These are phyloP conservation scores for Epichloe elymi DNA, from an alignment of 2,329 filamentous ascomycete species.

Conservation along the genomic window DNA sequence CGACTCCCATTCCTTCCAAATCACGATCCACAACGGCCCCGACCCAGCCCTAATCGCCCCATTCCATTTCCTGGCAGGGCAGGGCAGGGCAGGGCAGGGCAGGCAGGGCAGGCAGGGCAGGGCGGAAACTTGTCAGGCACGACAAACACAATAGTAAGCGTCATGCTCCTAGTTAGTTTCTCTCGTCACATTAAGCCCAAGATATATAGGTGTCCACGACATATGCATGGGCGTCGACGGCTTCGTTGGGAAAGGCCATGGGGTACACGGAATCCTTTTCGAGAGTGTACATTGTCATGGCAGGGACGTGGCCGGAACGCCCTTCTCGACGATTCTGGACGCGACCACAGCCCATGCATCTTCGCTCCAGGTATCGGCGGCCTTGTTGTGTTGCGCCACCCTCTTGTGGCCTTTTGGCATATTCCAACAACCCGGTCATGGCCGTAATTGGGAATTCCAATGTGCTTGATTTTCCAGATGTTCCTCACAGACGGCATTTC, in stretches of 20 bases:
- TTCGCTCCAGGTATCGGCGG: slow-evolving; percentile 18
- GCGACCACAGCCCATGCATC: slow-evolving; percentile 23
- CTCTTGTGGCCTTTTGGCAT: slow-evolving; percentile 12
- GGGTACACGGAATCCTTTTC: slow-evolving; percentile 21
- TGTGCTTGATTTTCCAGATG: slow-evolving; percentile 33
- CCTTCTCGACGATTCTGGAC: slow-evolving; percentile 28
- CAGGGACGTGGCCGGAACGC: slow-evolving; percentile 30
- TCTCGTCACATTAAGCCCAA: too few relatives aligned
- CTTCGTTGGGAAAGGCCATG: slow-evolving; percentile 31
- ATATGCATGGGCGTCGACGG: slow-evolving; percentile 27
- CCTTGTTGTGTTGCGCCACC: slow-evolving; percentile 6
- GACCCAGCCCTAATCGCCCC: background rate
- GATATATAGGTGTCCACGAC: too few relatives aligned
- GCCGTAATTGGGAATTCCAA: slow-evolving; percentile 27
- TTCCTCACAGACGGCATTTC: slow-evolving; percentile 31
- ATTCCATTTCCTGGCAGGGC: background rate
- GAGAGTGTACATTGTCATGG: slow-evolving; percentile 40
- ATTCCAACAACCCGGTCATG: slow-evolving; percentile 28
- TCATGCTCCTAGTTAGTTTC: too few relatives aligned
- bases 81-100: background rate
- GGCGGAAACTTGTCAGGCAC: too few relatives aligned
- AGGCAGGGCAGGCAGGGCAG: background rate
- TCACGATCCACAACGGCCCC: background rate
- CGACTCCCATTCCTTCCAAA: background rate
- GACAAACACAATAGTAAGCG: too few relatives aligned